A percentile compares a stretch with the other conserved stretches of the same genome.
Evolutionary conservation across 1,284 basidiomycete genomes (phyloP).

Genomic region (Papiliotrema fonsecae): DNA sequence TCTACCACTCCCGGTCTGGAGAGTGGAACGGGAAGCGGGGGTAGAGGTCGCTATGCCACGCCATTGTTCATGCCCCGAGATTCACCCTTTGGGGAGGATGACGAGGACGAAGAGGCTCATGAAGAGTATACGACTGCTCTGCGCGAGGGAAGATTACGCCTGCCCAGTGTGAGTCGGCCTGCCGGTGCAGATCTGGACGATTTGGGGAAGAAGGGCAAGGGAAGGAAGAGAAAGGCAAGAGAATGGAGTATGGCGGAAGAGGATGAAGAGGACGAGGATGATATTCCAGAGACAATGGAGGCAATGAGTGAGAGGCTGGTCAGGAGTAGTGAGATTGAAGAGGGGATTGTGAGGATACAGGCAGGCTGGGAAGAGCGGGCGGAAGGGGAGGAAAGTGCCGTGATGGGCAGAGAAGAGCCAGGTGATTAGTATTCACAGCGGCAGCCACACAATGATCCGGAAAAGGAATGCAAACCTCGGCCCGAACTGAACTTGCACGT

Average conservation of each 20-base stretch:
- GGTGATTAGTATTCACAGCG: constrained; percentile 32
- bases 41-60: constrained; percentile 9
- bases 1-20: constrained; percentile 22
- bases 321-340: constrained; percentile 38
- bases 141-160: constrained; percentile 29
- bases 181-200: constrained; percentile 12
- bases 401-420: constrained; percentile 40
- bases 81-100: constrained; percentile 38
- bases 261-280: constrained; percentile 43
- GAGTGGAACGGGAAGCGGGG: constrained; percentile 3
- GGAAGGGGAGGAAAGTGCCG: constrained; percentile 40
- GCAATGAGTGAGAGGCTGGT: constrained; percentile 38
- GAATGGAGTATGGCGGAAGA: constrained; percentile 11
- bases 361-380: constrained; percentile 42
- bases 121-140: constrained; percentile 36
- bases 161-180: constrained; percentile 31
- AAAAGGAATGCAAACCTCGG: too few relatives aligned
- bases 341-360: constrained; percentile 32
- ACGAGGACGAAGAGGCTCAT: constrained; percentile 46
- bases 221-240: constrained; percentile 14
- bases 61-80: constrained; percentile 41
- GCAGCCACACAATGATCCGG: too few relatives aligned
- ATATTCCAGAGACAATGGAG: constrained; percentile 39
- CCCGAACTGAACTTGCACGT: too few relatives aligned
- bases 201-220: constrained; percentile 25